A percentile compares a stretch with the other conserved stretches of the same genome.
phyloP scores from a whole-genome alignment of 305 asterid genomes.

The Fraxinus floribunda region DNA sequence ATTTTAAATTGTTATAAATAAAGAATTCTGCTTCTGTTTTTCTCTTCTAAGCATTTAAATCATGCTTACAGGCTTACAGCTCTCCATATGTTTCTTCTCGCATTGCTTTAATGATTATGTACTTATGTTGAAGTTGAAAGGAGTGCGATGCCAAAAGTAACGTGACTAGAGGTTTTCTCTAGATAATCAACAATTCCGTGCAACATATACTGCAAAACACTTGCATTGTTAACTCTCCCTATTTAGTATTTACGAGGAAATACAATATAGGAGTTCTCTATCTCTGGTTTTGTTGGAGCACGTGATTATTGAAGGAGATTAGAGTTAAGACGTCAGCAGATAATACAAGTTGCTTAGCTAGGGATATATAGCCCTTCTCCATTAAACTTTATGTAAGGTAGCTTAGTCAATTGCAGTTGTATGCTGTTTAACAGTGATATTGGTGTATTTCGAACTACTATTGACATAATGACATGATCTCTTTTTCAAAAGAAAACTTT shows the following conservation, averaged over 20 bases:
- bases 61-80: too few relatives aligned
- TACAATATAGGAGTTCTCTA: neutral
- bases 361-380: neutral
- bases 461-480: neutral
- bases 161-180: neutral
- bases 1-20: neutral
- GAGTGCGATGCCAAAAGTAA: neutral
- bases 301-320: neutral
- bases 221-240: neutral
- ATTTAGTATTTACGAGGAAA: neutral
- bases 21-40: neutral
- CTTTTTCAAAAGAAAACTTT: neutral
- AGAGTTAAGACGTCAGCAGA: neutral
- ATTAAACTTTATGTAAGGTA: neutral
- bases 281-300: neutral
- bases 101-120: neutral
- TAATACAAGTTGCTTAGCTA: neutral
- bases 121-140: neutral
- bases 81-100: neutral
- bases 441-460: neutral
- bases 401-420: neutral
- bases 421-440: neutral
- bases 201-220: neutral
- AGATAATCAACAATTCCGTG: neutral
- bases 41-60: neutral